Conservation (phyloP, 108 stramenopile genomes). For the Conticribra weissflogii region DNA sequence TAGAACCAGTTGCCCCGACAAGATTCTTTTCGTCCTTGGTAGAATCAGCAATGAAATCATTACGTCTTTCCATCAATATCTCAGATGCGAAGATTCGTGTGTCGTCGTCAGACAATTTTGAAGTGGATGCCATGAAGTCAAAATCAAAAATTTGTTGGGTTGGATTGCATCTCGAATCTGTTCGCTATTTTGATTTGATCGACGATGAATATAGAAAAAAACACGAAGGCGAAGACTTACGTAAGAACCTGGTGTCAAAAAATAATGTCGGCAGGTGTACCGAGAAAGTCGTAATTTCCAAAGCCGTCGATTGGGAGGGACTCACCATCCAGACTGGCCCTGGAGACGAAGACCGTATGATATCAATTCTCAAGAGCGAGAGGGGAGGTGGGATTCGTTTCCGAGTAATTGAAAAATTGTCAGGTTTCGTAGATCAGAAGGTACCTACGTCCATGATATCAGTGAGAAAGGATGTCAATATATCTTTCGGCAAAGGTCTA, state of each 20-base stretch:
- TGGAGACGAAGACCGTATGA: background rate
- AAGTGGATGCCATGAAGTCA: background rate
- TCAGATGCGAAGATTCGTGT: constrained; percentile 24
- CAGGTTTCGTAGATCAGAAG: background rate
- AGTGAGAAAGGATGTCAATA: background rate
- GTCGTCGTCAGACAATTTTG: constrained; percentile 23
- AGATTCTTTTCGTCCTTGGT: constrained; percentile 43
- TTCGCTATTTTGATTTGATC: constrained; percentile 60
- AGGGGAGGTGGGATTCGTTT: constrained; percentile 8
- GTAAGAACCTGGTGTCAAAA: constrained; percentile 13
- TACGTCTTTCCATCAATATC: constrained; percentile 34
- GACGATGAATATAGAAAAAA: no score
- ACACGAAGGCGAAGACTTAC: no score
- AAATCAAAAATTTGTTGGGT: constrained; percentile 33
- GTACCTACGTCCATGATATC: constrained; percentile 8
- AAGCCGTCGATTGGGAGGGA: constrained; percentile 33
- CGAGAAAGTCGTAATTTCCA: constrained; percentile 29
- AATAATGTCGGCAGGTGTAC: constrained; percentile 33
- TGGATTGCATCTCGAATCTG: constrained; percentile 44
- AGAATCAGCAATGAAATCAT: constrained; percentile 45
- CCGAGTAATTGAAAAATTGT: constrained; percentile 21
- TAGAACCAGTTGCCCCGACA: background rate
- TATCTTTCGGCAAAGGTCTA: background rate
- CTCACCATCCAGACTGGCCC: constrained; percentile 12
- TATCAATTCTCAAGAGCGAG: constrained; percentile 11